Evolutionary conservation across 805 yeast species (phyloP), one percentile per base, ranked within the genome.

Genomic region (Limtongia smithiae): DNA sequence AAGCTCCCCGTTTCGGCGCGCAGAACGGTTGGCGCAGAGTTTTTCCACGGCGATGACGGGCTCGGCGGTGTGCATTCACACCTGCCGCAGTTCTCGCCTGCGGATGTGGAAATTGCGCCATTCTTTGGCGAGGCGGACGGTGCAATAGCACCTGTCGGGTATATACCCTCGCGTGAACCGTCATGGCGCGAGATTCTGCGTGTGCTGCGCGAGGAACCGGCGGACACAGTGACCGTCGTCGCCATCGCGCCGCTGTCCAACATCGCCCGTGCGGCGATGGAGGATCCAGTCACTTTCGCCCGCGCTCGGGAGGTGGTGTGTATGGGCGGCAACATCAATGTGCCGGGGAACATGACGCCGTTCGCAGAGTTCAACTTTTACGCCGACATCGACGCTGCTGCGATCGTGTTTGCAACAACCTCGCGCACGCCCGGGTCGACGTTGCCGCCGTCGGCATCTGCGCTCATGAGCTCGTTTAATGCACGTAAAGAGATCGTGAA

Each of bases 201-300:
- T 3, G 53, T 69, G 3, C 61, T 71, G n/a, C 54, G 59, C 1
- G 33, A 47, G 4, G 70, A 71, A 50, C 70, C 68, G 2, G 61
- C 57, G 37, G 57, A 61, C 37, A 59, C 74, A 0, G 73, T 71
- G 14, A 67, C 69, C 4, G 62, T 71, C 17, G 58, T 62, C 6
- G 66, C 73, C 6, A 59, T 71, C 9, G 75, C 74, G 7, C 75
- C 75, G 6, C 55, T 69, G 32, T 66, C 69, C 42, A 71, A 71
- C 57, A 39, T 68, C n/a, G 72, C 74, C 22, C 58, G 51, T 46
- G 75, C 74, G 2, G 72, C 72, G 1, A 59, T 66, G 38, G 46
- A 50, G n/a, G 72, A 71, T 41, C 70, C 72, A 4, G 51, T 40
- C 21, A 53, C 70, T 3, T 71, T 71, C 44, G 38, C 64, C 18